A percentile compares a stretch with the other conserved stretches of the same genome.
Evolutionary conservation across 305 asterid genomes (phyloP).

Genomic region (Ajuga reptans): DNA sequence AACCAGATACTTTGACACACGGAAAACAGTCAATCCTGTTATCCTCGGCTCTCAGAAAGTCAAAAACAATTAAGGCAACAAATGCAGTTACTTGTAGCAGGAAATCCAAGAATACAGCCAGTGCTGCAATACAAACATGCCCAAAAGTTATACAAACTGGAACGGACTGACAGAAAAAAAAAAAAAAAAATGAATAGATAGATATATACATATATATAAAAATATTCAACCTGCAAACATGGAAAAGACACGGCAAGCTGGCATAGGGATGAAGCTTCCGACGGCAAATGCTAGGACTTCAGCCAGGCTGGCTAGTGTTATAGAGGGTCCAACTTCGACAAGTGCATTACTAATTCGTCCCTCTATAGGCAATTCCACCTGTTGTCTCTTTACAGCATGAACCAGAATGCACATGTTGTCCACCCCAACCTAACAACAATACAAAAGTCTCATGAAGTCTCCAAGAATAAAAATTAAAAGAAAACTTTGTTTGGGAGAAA

Average conservation of each 20-base stretch:
- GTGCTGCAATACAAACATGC: slow-evolving; percentile 50
- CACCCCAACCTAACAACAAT: slow-evolving; percentile 77
- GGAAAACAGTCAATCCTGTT: slow-evolving; percentile 90
- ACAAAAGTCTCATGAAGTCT: slow-evolving; percentile 15
- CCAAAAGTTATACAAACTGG: slow-evolving; percentile 19
- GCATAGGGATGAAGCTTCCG: slow-evolving; percentile 97
- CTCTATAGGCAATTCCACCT: slow-evolving; percentile 83
- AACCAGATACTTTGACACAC: slow-evolving; percentile 54
- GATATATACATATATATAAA: not conserved
- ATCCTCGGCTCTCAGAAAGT: slow-evolving; percentile 93
- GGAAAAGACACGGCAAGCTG: slow-evolving; percentile 96
- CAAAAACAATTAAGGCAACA: slow-evolving; percentile 90
- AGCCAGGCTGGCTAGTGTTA: slow-evolving; percentile 87
- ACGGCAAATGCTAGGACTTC: slow-evolving; percentile 99
- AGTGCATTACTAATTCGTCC: slow-evolving; percentile 96
- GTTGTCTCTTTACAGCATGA: slow-evolving; percentile 95
- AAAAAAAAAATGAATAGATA: not conserved
- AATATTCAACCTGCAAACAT: slow-evolving; percentile 85
- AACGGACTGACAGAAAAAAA: not conserved
- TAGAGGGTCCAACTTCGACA: slow-evolving; percentile 97
- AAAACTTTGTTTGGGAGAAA: not conserved
- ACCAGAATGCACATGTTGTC: slow-evolving; percentile 99
- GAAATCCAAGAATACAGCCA: slow-evolving; percentile 95
- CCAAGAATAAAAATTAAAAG: not conserved
- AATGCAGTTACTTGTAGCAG: slow-evolving; percentile 98